A percentile compares a stretch with the other conserved stretches of the same genome.
phyloP scores from a whole-genome alignment of 2,329 filamentous ascomycete species.

The Sodiomyces alkalinus region DNA sequence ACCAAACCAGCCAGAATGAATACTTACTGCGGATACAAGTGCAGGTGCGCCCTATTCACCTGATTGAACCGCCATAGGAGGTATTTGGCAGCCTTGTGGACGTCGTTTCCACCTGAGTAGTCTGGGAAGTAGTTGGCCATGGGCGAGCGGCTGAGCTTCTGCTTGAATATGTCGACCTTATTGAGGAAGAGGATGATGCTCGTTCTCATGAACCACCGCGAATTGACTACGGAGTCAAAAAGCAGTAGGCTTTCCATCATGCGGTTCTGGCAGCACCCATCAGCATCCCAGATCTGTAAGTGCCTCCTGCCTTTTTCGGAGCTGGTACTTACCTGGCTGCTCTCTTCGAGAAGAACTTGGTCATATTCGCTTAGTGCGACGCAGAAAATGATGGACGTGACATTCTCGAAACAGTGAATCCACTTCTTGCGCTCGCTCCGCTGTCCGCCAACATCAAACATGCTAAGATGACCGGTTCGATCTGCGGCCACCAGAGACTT shows the following conservation, averaged over 20 bases:
- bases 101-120: slow-evolving; percentile 93
- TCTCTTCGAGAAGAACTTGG: slow-evolving; percentile 90
- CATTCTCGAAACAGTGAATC: slow-evolving; percentile 99
- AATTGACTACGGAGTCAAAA: slow-evolving; percentile 98
- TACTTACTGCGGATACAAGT: slow-evolving; percentile 91
- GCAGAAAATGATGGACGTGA: slow-evolving; percentile 98
- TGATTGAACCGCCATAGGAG: slow-evolving; percentile 97
- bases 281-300: too few relatives aligned
- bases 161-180: slow-evolving; percentile 96
- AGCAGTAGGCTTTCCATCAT: slow-evolving; percentile 98
- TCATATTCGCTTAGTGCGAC: slow-evolving; percentile 97
- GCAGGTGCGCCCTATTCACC: slow-evolving; percentile 89
- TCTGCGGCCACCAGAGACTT: too few relatives aligned
- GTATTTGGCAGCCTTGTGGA: slow-evolving; percentile 96
- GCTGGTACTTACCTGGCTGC: slow-evolving; percentile 60
- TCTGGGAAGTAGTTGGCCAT: slow-evolving; percentile 94
- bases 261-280: slow-evolving; percentile 75
- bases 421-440: slow-evolving; percentile 97
- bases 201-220: slow-evolving; percentile 96
- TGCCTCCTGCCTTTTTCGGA: slow-evolving; percentile 1
- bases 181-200: slow-evolving; percentile 98
- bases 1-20: slow-evolving; percentile 1
- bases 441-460: slow-evolving; percentile 98
- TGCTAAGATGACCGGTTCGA: slow-evolving; percentile 47
- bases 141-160: slow-evolving; percentile 80